Percentiles rank a stretch among this genome's conserved stretches.
Conservation (phyloP, 2,329 filamentous ascomycete species). For the Penicillium rolfsii region DNA sequence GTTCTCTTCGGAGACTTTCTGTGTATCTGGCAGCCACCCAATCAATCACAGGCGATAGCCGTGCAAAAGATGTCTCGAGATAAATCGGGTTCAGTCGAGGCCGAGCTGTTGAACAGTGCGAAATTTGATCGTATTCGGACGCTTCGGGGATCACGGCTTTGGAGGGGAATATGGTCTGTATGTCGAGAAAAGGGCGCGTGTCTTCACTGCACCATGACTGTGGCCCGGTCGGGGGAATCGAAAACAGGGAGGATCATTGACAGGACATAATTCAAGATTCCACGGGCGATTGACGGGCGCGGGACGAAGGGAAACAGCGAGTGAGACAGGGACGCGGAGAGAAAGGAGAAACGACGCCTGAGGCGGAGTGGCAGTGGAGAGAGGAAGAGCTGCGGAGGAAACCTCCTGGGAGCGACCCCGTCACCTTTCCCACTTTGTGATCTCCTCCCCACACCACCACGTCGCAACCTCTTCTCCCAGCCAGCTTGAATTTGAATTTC, state of each 20-base stretch:
- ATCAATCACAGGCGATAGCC: slow-evolving; percentile 27
- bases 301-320: neutral
- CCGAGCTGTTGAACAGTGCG: slow-evolving; percentile 1
- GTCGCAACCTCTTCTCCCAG: slow-evolving; percentile 2
- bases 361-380: slow-evolving; percentile 27
- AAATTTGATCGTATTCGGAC: slow-evolving; percentile 7
- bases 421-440: slow-evolving; percentile 18
- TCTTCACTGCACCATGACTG: slow-evolving; percentile 21
- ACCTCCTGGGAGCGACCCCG: slow-evolving; percentile 23
- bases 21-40: slow-evolving; percentile 11
- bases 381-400: slow-evolving; percentile 33
- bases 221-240: slow-evolving; percentile 20
- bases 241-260: slow-evolving; percentile 20
- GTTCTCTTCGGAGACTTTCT: slow-evolving; percentile 16
- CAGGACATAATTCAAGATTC: slow-evolving; percentile 17
- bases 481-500: slow-evolving; percentile 5
- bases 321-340: slow-evolving; percentile 12
- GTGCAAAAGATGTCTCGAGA: neutral
- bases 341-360: slow-evolving; percentile 26
- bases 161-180: slow-evolving; percentile 11
- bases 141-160: slow-evolving; percentile 10
- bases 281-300: slow-evolving; percentile 18
- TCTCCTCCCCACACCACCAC: slow-evolving; percentile 13
- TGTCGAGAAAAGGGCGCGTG: slow-evolving; percentile 24
- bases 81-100: slow-evolving; percentile 2